phyloP scores from a whole-genome alignment of 352 stramenopile species.

The Achlya hypogyna region DNA sequence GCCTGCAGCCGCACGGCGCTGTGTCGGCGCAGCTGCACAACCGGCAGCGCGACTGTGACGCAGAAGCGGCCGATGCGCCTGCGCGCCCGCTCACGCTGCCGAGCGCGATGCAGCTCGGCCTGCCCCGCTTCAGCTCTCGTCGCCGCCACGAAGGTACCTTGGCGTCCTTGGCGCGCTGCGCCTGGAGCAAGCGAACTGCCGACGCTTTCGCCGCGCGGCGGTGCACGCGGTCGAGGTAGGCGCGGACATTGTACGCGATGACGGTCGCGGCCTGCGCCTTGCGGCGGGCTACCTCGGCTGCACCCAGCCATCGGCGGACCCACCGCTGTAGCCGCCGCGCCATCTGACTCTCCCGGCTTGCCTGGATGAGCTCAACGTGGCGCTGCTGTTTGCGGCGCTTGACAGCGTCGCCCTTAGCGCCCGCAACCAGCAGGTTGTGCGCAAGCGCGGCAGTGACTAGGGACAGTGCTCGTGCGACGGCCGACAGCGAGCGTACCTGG shows the following conservation, averaged over 20 bases:
- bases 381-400: not conserved
- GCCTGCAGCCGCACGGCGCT: not conserved
- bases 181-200: not conserved
- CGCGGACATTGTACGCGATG: constrained; percentile 1
- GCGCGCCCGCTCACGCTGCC: constrained; percentile 10
- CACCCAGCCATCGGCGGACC: not conserved
- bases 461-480: too few species aligned
- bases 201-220: not conserved
- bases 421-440: not conserved
- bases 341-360: not conserved
- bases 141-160: not conserved
- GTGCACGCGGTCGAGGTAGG: not conserved
- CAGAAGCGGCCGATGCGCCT: constrained; percentile 22
- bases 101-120: not conserved
- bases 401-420: not conserved
- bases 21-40: not conserved
- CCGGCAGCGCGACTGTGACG: not conserved
- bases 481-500: too few species aligned
- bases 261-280: not conserved
- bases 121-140: not conserved
- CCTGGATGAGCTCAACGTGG: not conserved
- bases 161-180: constrained; percentile 4
- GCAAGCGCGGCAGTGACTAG: too few species aligned
- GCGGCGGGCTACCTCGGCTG: not conserved
- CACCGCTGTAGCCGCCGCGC: not conserved